Evolutionary conservation across 2,329 filamentous ascomycete species (phyloP), one percentile per base, ranked within the genome.

Genomic region (Grosmannia huntii): DNA sequence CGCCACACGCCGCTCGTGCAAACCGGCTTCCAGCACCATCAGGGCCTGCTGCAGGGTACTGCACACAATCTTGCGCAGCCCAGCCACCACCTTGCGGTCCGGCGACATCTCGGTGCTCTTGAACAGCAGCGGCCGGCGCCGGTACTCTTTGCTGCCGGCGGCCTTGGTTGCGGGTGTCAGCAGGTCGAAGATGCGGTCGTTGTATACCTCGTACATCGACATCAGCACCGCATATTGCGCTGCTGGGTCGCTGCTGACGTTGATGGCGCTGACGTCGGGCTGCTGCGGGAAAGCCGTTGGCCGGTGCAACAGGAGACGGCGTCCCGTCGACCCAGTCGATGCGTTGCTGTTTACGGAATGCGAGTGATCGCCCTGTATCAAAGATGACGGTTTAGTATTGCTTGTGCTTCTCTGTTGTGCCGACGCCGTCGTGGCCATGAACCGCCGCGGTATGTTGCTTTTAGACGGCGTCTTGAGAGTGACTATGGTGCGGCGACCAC

Each of bases 121-220:
- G 80, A 96, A 99, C 0, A 96, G 76, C 2, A 99, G 74, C 0
- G 89, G 85, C 31, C 91, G 83, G n/a, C 94, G 84, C 55, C 85
- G 79, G 62, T 79, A 77, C 60, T 89, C 85, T 65, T 89, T 90
- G 2, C 83, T 85, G 5, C 78, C 77, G 41, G 79, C 79, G 0
- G 77, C 77, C 61, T 80, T 80, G 25, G 76, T 72, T 3, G 81
- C 79, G 0, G 82, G 81, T 0, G 86, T 87, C 1, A 99, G 76
- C 0, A 99, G 82, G 66, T 99, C 94, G 69, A 95, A 97, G 64
- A 99, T 97, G 41, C 91, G 85, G 72, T 99, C 92, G 68, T 99
- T 99, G 75, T 99, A 96, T 1, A 99, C 92, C 70, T 99, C 94
- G 71, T 97, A 97, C 91, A 99, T 99, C 57, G 90, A 96, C 25